Conservation (phyloP, 2,329 filamentous ascomycete species). For the Exophiala alcalophila region DNA sequence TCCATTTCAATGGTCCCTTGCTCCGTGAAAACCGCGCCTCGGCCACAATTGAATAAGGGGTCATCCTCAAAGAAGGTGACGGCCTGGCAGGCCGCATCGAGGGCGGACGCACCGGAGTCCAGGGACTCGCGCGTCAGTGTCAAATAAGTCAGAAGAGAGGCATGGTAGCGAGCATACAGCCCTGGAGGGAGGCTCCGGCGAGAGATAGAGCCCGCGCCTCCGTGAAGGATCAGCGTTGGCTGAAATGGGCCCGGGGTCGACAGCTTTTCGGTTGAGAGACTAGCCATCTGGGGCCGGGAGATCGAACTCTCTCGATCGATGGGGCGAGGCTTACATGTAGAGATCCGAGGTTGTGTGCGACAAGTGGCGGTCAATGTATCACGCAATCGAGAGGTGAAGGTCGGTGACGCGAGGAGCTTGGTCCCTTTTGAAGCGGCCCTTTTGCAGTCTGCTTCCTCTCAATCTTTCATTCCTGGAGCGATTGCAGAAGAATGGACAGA, state of each 20-base stretch:
- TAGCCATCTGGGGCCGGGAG: too few species aligned
- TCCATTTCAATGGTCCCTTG: constrained; percentile 83
- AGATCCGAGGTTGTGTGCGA: background rate
- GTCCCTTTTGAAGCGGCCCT: too few species aligned
- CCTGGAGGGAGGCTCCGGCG: constrained; percentile 58
- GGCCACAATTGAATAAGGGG: constrained; percentile 77
- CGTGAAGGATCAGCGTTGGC: constrained; percentile 67
- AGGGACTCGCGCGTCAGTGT: constrained; percentile 44
- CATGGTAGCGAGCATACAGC: constrained; percentile 58
- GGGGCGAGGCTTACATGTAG: background rate
- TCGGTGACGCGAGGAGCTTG: background rate
- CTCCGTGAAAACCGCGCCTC: constrained; percentile 81
- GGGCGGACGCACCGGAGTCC: constrained; percentile 48
- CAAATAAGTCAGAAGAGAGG: constrained; percentile 62
- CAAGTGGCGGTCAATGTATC: constrained; percentile 6
- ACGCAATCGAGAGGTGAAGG: constrained; percentile 12
- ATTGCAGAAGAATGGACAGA: background rate
- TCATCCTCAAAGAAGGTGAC: constrained; percentile 75
- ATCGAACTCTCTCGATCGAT: too few species aligned
- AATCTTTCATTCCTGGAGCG: background rate
- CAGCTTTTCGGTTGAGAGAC: constrained; percentile 8
- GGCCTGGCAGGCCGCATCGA: constrained; percentile 72
- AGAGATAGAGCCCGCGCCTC: constrained; percentile 68
- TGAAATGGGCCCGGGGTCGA: constrained; percentile 34
- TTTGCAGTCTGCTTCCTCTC: background rate